Evolutionary conservation across 2,329 filamentous ascomycete genomes (phyloP), one percentile per base, ranked within the genome.

Genomic region (Beauveria asiatica): DNA sequence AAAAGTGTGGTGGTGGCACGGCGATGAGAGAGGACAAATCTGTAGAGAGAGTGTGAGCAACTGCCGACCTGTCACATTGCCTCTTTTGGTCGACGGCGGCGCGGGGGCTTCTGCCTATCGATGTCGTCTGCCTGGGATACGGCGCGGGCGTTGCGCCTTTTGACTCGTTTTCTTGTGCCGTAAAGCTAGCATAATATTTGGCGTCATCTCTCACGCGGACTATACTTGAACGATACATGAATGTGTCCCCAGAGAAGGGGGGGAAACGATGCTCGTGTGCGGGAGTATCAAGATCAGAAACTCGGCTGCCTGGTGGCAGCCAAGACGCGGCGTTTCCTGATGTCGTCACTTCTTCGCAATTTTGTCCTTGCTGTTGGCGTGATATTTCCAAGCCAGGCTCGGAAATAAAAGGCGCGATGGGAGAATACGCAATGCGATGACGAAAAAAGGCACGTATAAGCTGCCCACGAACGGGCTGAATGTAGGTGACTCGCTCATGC

Each of bases 61-160:
- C 37, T 55, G 52, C 52, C 52, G 52, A 55, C 52, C 52, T 44
- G 52, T 45, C 23, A 55, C 52, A 55, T 55, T 55, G 39, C 23
- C 39, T 53, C 21, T 19, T 27, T 16, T 16, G 33, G 33, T n/a
- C 21, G 52, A 30, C 13, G 39, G 33, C 10, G 52, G n/a, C 7
- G 39, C 33, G 23, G 33, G 25, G 52, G 23, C 52, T 45, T 39
- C 27, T 7, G 52, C 52, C 48, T 41, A 21, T 21, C 33, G 39
- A 25, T 41, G 39, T 27, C 39, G 39, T 19, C 52, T 55, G 52
- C 52, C 52, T 55, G 2, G 19, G 21, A 27, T 39, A 41, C 39
- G 39, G 52, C 39, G 52, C 33, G 13, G 52, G 52, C 37, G 16
- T 27, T 52, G 19, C 23, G 23, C 37, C 37, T 41, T 53, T 55